Percentiles rank a stretch among this genome's conserved stretches.
These are phyloP conservation scores for Thozetella sp. DNA, from an alignment of 495 filamentous ascomycete genomes.

Conservation along the genomic window DNA sequence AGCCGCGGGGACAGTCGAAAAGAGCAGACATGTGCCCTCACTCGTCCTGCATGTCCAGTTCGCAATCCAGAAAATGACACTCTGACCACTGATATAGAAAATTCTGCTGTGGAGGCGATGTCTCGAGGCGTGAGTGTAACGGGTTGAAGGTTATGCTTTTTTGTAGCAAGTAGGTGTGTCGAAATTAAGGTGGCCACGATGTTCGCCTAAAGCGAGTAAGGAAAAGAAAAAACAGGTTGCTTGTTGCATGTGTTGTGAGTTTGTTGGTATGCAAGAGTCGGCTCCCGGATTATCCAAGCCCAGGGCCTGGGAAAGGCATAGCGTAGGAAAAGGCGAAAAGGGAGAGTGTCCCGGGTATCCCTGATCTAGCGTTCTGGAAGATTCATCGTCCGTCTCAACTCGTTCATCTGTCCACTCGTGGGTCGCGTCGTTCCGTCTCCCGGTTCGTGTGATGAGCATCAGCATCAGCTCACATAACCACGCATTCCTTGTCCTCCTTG, in stretches of 20 bases:
- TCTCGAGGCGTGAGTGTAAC: not conserved
- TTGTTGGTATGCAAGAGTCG: not conserved
- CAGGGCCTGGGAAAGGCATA: not conserved
- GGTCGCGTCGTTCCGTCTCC: not conserved
- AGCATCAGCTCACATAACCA: slow-evolving; percentile 52
- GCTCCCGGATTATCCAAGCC: not conserved
- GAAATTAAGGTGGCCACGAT: not conserved
- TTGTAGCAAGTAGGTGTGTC: not conserved
- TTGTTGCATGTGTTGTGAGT: not conserved
- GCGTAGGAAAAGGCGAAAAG: not conserved
- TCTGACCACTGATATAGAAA: not conserved
- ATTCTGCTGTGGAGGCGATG: not conserved
- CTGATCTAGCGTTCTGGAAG: not conserved
- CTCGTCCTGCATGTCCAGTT: not conserved
- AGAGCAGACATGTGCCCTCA: not conserved
- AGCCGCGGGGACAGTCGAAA: not conserved
- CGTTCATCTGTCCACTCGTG: slow-evolving; percentile 1
- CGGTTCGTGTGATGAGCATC: not conserved
- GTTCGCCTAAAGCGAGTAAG: too few species aligned
- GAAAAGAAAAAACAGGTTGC: too few species aligned
- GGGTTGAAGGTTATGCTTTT: not conserved
- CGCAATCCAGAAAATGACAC: not conserved
- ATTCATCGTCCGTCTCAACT: not conserved
- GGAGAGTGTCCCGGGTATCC: not conserved
- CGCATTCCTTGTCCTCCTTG: slow-evolving; percentile 57